Percentiles rank a stretch among this genome's conserved stretches.
Conservation (phyloP, 768 basidiomycete genomes). For the Leccinum uliginosum region DNA sequence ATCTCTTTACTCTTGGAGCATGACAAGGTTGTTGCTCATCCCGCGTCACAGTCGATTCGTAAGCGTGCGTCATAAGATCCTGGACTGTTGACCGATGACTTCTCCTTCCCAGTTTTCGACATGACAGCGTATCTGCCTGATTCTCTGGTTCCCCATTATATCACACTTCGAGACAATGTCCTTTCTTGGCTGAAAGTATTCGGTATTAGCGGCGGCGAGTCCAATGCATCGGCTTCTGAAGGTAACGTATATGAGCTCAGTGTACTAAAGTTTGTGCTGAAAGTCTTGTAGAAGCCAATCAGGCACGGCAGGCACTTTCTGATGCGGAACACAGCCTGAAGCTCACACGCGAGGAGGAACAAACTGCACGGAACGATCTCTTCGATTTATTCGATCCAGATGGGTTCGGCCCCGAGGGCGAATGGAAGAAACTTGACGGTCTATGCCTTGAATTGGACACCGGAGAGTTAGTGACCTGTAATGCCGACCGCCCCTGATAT, state of each 20-base stretch:
- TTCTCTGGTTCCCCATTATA: conserved; percentile 65
- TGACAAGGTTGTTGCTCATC: conserved; percentile 59
- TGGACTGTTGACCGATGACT: neutral
- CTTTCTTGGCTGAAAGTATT: conserved; percentile 60
- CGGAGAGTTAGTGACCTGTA: conserved; percentile 74
- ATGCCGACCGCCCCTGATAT: neutral
- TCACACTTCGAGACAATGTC: conserved; percentile 56
- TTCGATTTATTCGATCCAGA: conserved; percentile 59
- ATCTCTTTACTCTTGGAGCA: conserved; percentile 73
- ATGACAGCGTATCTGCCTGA: conserved; percentile 85
- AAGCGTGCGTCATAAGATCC: conserved; percentile 27
- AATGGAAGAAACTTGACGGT: conserved; percentile 94
- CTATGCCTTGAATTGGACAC: conserved; percentile 74
- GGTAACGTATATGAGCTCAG: conserved; percentile 28
- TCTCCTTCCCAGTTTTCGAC: conserved; percentile 60
- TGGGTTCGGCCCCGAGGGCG: conserved; percentile 74
- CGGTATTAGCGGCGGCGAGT: conserved; percentile 47
- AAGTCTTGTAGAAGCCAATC: conserved; percentile 44
- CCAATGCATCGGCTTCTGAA: conserved; percentile 33
- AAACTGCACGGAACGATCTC: conserved; percentile 54
- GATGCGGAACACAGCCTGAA: conserved; percentile 62
- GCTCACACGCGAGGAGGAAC: conserved; percentile 46
- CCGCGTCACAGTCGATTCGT: conserved; percentile 52
- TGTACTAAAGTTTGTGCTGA: conserved; percentile 2
- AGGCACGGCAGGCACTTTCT: conserved; percentile 56